Evolutionary conservation across 768 basidiomycete species (phyloP), one percentile per base, ranked within the genome.

Genomic region (Dacryopinax spathularia): DNA sequence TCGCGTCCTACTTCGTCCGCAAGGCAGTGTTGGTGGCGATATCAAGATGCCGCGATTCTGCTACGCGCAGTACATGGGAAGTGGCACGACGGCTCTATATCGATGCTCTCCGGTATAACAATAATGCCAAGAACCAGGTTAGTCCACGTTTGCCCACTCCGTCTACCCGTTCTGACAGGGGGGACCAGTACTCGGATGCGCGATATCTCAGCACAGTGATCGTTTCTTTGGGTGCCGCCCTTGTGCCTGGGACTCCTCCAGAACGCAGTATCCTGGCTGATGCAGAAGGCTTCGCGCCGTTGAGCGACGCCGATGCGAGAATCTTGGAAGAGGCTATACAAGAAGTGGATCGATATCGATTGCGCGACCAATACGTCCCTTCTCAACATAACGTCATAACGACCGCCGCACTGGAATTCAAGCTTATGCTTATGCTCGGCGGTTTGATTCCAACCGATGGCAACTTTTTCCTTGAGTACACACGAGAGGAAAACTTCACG

Each of bases 341-440:
- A 20, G 91, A 95, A 71, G 83, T 97, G 33, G 89, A 92, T 69
- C 82, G 95, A 43, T 95, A 94, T 75, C 85, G 91, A 63, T 90
- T 85, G 70, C 91, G 96, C 86, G 96, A 99, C 74, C 81, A 93
- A 62, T 79, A 98, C 16, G 93, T 97, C 63, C 92, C 96, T 9
- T 95, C 94, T 1, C 85, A 86, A 59, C 92, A 95, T 69, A 99
- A 99, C 71, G 84, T 91, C 34, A 88, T 98, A 29, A 94, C 96
- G 0, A 81, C 89, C 60, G 91, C 96, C 27, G 87, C 86, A 7
- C 77, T 99, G 62, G 91, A 97, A 82, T 94, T 90, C 70, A 83
- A 90, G 70, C 79, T 90, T 72, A 78, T 89, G 62, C 77, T 92
- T 66, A 87, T 84, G 65, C 75, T 88, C 36, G 87, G 89, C 1